Base-by-base conservation (phyloP, 306 rosid species). In the Prunus fruticosa region DNA sequence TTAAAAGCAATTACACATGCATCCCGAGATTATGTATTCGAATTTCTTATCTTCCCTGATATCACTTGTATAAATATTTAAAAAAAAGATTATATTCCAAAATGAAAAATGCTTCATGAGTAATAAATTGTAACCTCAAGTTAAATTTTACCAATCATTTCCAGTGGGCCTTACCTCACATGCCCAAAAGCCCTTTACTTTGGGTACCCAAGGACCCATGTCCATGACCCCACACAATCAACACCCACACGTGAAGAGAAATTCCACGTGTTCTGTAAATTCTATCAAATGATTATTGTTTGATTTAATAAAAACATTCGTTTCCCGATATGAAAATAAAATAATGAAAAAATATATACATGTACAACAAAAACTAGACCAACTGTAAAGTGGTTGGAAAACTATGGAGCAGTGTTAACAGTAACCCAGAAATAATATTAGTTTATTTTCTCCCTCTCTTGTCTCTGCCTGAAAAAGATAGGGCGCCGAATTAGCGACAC, bases 91-190 rank as follows among this genome's bases (percentile, higher is more conserved):
- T 2, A 12, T 47, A 11, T 47, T 1, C 13, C 15, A 2, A 10
- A 47, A 2, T 11, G 11, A 8, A 47, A 47, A 47, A 47, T 47
- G 52, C 15, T 47, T 3, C 52, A 47, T 2, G 16, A 47, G 52
- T 47, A 13, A 4, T 47, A 13, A 47, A 13, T 47, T 11, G 4
- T 47, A 12, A 11, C 3, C 52, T 12, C 16, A 47, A 47, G 11
- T 47, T 0, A 47, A 38, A 38, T 38, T 38, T 38, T 38, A 38
- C 43, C 43, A 38, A 76, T 81, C 64, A 76, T 81, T 76, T 54
- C 5, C 6, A 20, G 66, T 57, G 61, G 84, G 18, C 75, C 79
- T 67, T 46, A 6, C 22, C 23, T 57, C 79, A 79, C 83, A 57
- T 79, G 83, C 83, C 54, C 38, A 64, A 71, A 51, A 41, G 22